phyloP scores from a whole-genome alignment of 1,139 yeast genomes.

The Blastobotrys petasosporus region DNA sequence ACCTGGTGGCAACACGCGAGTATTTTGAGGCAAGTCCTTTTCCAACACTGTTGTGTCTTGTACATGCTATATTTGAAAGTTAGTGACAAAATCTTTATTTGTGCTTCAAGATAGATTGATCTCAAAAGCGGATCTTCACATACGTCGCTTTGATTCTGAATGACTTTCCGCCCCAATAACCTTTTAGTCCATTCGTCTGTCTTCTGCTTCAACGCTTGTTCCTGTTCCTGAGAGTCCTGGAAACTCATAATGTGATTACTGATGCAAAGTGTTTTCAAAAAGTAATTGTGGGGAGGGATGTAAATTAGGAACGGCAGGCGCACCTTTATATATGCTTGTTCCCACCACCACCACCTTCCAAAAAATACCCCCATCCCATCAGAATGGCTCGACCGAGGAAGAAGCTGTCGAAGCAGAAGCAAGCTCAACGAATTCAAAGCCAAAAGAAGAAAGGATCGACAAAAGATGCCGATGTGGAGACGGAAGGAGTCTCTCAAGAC shows the following conservation, averaged over 20 bases:
- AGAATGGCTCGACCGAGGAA: slow-evolving; percentile 17
- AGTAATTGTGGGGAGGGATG: neutral
- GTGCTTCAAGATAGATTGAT: neutral
- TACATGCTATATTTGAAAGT: slow-evolving; percentile 3
- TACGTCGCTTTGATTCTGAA: slow-evolving; percentile 10
- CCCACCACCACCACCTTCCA: neutral
- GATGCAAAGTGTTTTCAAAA: neutral
- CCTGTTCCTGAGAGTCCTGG: too few species aligned
- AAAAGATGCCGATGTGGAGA: slow-evolving; percentile 3
- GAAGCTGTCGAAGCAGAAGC: slow-evolving; percentile 16
- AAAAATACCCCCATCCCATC: neutral
- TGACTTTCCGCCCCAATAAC: slow-evolving; percentile 24
- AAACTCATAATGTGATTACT: neutral
- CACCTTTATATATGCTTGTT: neutral
- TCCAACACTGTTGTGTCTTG: slow-evolving; percentile 10
- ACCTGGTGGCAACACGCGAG: slow-evolving; percentile 23
- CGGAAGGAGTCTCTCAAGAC: slow-evolving; percentile 4
- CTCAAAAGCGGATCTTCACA: neutral
- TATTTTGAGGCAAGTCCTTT: slow-evolving; percentile 21
- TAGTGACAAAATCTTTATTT: neutral
- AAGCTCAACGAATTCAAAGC: slow-evolving; percentile 11
- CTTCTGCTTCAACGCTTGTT: too few species aligned
- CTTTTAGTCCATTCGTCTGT: slow-evolving; percentile 8
- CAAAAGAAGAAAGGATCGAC: slow-evolving; percentile 3
- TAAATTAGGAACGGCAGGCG: neutral